A percentile compares a stretch with the other conserved stretches of the same genome.
These are phyloP conservation scores for Peltaster fructicola DNA, from an alignment of 2,329 filamentous ascomycete genomes.

Conservation along the genomic window DNA sequence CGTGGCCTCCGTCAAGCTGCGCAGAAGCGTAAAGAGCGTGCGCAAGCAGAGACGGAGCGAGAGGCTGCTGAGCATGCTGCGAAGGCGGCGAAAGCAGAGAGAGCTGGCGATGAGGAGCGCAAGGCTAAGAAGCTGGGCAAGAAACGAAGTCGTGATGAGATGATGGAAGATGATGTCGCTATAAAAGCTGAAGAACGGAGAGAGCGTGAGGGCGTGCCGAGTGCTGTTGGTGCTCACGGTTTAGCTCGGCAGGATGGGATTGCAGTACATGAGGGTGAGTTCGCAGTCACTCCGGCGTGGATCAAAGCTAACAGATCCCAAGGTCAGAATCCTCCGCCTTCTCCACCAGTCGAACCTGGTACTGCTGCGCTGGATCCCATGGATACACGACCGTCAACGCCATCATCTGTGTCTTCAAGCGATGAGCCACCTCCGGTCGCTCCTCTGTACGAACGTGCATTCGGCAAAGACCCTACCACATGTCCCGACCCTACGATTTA, in stretches of 20 bases:
- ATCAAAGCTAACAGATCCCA: constrained; percentile 6
- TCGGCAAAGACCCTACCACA: constrained; percentile 81
- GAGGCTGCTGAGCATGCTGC: constrained; percentile 33
- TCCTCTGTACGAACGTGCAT: constrained; percentile 58
- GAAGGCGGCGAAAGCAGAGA: constrained; percentile 19
- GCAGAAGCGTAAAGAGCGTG: constrained; percentile 43
- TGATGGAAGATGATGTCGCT: constrained; percentile 23
- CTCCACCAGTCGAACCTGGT: constrained; percentile 15
- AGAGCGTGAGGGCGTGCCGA: constrained; percentile 46
- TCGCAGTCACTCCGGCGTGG: constrained; percentile 1
- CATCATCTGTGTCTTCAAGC: constrained; percentile 37
- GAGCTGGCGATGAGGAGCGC: constrained; percentile 13
- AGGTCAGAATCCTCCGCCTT: constrained; percentile 14
- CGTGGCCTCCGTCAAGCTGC: constrained; percentile 55
- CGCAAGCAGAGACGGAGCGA: constrained; percentile 35
- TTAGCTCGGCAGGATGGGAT: constrained; percentile 46
- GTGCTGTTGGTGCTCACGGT: constrained; percentile 46
- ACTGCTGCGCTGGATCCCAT: constrained; percentile 25
- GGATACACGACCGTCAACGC: constrained; percentile 46
- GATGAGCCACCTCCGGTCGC: constrained; percentile 39
- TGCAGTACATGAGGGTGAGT: constrained; percentile 40
- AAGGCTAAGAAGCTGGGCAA: constrained; percentile 13
- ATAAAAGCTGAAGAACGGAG: constrained; percentile 49
- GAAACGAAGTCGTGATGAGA: constrained; percentile 17
- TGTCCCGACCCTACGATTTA: constrained; percentile 87